Conservation (phyloP, 2,329 filamentous ascomycete species). For the Sporothrix dimorphospora region DNA sequence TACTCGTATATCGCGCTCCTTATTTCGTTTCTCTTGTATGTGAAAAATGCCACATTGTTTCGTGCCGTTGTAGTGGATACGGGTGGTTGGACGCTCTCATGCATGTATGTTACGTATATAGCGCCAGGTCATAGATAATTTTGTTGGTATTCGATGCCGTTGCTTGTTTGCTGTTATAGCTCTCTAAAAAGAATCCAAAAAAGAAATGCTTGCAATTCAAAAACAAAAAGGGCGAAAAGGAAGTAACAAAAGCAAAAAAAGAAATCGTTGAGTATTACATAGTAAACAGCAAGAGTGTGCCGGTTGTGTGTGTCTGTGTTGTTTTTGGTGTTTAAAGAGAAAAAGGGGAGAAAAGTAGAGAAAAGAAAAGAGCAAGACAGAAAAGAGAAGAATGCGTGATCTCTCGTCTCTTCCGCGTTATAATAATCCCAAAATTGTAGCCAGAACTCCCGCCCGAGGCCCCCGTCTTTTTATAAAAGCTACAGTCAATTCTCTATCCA, state of each 20-base stretch:
- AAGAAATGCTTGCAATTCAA: neutral
- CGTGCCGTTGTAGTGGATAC: too few relatives aligned
- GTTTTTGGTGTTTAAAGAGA: slow-evolving; percentile 11
- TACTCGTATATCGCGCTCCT: neutral
- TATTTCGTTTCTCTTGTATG: too few relatives aligned
- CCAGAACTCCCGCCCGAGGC: slow-evolving; percentile 34
- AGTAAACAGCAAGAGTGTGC: slow-evolving; percentile 24
- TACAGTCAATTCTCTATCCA: slow-evolving; percentile 25
- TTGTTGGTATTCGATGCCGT: slow-evolving; percentile 1
- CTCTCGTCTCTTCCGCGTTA: slow-evolving; percentile 19
- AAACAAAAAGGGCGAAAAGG: neutral
- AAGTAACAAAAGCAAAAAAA: slow-evolving; percentile 21
- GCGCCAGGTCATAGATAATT: neutral
- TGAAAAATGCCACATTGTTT: too few relatives aligned
- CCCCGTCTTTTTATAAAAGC: slow-evolving; percentile 23
- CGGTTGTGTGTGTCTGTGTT: slow-evolving; percentile 17
- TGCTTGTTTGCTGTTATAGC: neutral
- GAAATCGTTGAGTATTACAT: slow-evolving; percentile 31
- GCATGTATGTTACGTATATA: too few relatives aligned
- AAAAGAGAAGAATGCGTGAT: slow-evolving; percentile 11
- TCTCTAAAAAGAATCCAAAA: neutral
- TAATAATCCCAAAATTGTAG: slow-evolving; percentile 31
- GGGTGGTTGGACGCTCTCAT: too few relatives aligned
- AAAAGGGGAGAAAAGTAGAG: neutral
- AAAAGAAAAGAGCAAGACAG: neutral